Evolutionary conservation across 148 eudicot genomes (phyloP).

Genomic region (Cornus suecica): DNA sequence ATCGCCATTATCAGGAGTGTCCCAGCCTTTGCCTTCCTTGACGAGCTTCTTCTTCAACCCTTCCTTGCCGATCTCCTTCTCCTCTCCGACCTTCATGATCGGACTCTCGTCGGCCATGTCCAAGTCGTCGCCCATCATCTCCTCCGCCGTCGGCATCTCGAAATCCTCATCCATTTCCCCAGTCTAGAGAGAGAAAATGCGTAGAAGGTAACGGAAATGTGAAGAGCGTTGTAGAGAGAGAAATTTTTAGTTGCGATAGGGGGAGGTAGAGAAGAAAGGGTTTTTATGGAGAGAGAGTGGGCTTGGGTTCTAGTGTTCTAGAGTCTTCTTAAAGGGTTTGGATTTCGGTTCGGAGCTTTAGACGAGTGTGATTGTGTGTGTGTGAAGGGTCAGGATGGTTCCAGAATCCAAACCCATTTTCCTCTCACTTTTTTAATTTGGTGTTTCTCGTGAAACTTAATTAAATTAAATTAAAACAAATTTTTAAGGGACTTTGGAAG

Average conservation of each 20-base stretch:
- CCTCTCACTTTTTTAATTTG: neutral
- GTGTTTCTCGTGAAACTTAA: conserved; percentile 6
- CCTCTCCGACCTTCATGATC: conserved; percentile 72
- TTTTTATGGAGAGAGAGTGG: neutral
- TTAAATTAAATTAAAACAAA: no score
- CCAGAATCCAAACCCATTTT: conserved; percentile 7
- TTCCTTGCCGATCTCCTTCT: conserved; percentile 70
- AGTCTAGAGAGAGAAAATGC: conserved; percentile 11
- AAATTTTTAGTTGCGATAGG: neutral
- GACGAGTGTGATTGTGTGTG: neutral
- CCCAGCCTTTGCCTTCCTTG: conserved; percentile 86
- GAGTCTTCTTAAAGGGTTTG: conserved; percentile 32
- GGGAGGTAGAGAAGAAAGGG: neutral
- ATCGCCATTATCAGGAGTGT: conserved; percentile 82
- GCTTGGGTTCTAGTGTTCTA: conserved; percentile 37
- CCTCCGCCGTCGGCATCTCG: conserved; percentile 61
- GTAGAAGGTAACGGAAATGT: neutral
- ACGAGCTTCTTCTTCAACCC: conserved; percentile 94
- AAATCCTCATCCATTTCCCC: conserved; percentile 62
- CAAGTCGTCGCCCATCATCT: conserved; percentile 61
- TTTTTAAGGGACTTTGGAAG: neutral
- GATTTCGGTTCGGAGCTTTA: conserved; percentile 11
- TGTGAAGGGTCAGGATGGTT: conserved; percentile 24
- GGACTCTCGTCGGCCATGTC: conserved; percentile 48
- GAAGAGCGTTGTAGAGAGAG: neutral